phyloP scores from a whole-genome alignment of 495 filamentous ascomycete species.

The Rusavskia elegans region DNA sequence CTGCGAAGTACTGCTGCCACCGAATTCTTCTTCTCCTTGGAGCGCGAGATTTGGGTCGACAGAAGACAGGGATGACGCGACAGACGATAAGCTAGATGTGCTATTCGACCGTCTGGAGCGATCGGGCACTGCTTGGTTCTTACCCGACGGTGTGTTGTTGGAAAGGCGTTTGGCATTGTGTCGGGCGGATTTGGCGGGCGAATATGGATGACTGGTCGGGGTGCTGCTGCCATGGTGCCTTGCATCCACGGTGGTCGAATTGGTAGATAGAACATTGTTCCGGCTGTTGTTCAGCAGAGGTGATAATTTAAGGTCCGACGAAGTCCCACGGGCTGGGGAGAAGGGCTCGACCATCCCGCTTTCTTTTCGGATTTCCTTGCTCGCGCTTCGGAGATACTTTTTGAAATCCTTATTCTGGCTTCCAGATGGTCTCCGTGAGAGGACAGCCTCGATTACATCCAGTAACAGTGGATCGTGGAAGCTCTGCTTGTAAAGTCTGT shows the following conservation, averaged over 20 bases:
- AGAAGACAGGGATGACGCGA: slow-evolving; percentile 24
- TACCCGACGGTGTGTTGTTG: slow-evolving; percentile 3
- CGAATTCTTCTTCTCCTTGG: neutral
- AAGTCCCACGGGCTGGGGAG: neutral
- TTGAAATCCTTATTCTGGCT: slow-evolving; percentile 24
- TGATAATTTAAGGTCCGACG: slow-evolving; percentile 8
- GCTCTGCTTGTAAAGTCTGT: slow-evolving; percentile 25
- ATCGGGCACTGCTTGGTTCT: slow-evolving; percentile 9
- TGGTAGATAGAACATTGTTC: slow-evolving; percentile 15
- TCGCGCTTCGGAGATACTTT: slow-evolving; percentile 21
- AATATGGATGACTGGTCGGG: slow-evolving; percentile 2
- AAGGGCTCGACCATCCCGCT: neutral
- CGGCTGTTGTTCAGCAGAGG: slow-evolving; percentile 21
- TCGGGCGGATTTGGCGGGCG: slow-evolving; percentile 7
- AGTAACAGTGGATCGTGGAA: slow-evolving; percentile 18
- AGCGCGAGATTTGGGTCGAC: slow-evolving; percentile 12
- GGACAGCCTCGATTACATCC: slow-evolving; percentile 25
- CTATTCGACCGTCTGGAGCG: slow-evolving; percentile 15
- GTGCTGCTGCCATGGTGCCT: slow-evolving; percentile 5
- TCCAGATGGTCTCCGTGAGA: slow-evolving; percentile 22
- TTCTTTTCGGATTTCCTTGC: slow-evolving; percentile 12
- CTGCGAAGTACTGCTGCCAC: slow-evolving; percentile 11
- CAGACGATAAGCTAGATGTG: slow-evolving; percentile 22
- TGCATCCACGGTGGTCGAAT: slow-evolving; percentile 5
- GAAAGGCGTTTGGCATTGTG: slow-evolving; percentile 2